Evolutionary conservation across 140 eudicot species (phyloP).

Genomic region (Erigeron philadelphicus): DNA sequence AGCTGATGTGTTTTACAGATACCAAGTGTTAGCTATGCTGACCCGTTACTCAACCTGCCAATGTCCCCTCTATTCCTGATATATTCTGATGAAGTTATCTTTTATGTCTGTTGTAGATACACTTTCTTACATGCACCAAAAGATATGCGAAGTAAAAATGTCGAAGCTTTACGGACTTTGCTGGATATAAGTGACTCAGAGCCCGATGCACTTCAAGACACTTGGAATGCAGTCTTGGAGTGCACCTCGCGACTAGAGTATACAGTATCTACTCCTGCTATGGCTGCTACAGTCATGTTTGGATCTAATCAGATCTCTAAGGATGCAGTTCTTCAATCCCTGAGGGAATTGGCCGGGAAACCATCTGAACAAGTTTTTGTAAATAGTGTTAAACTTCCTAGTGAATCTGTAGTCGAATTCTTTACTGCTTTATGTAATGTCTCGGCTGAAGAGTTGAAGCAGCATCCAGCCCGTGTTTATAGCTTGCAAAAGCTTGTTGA

Average conservation of each 20-base stretch:
- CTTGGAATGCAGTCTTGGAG: constrained; percentile 88
- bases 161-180: constrained; percentile 84
- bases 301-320: constrained; percentile 94
- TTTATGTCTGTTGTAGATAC: constrained; percentile 49
- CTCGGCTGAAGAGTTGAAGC: constrained; percentile 87
- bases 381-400: constrained; percentile 83
- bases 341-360: constrained; percentile 88
- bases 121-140: constrained; percentile 90
- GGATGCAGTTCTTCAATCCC: constrained; percentile 85
- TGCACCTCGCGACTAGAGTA: constrained; percentile 91
- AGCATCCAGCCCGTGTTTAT: constrained; percentile 89
- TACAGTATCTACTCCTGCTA: constrained; percentile 64
- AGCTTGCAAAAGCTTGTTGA: constrained; percentile 98
- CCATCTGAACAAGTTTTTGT: constrained; percentile 92
- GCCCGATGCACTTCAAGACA: constrained; percentile 81
- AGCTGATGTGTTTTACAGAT: neutral
- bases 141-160: constrained; percentile 94
- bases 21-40: neutral
- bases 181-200: constrained; percentile 76
- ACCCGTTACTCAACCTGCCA: neutral
- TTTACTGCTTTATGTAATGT: constrained; percentile 89
- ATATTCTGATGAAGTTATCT: constrained; percentile 15
- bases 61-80: constrained; percentile 5
- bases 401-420: constrained; percentile 91
- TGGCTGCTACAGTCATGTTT: constrained; percentile 87